These are phyloP conservation scores for Hortaea werneckii DNA, from an alignment of 2,329 filamentous ascomycete species.

Conservation along the genomic window DNA sequence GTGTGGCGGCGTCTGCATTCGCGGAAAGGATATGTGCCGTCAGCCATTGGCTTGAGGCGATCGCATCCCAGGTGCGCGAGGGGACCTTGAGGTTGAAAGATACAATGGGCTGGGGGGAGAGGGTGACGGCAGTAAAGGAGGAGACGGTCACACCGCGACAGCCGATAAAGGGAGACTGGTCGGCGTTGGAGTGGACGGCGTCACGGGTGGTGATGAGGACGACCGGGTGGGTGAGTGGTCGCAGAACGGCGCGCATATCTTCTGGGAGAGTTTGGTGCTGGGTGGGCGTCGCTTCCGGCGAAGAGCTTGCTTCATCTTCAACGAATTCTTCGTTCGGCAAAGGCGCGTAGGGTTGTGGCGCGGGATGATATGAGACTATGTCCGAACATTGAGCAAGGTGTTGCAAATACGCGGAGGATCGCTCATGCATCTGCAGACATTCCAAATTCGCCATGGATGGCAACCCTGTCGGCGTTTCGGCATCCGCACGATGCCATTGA, in stretches of 20 bases:
- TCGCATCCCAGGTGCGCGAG: slow-evolving; percentile 46
- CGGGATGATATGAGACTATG: no score
- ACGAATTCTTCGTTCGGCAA: no score
- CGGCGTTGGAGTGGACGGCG: background rate
- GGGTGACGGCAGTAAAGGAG: slow-evolving; percentile 49
- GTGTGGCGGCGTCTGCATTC: slow-evolving; percentile 18
- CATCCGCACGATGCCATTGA: no score
- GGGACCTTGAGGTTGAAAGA: slow-evolving; percentile 52
- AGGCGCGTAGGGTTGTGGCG: no score
- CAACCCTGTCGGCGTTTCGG: no score
- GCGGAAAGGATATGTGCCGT: slow-evolving; percentile 41
- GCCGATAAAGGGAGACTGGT: background rate
- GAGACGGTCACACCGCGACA: slow-evolving; percentile 49
- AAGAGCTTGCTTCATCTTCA: no score
- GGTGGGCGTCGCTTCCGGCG: background rate
- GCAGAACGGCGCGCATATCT: slow-evolving; percentile 21
- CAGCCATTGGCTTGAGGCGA: slow-evolving; percentile 34
- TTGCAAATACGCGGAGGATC: no score
- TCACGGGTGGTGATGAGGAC: slow-evolving; percentile 41
- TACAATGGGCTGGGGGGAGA: slow-evolving; percentile 45
- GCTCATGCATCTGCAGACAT: no score
- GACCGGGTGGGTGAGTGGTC: slow-evolving; percentile 46
- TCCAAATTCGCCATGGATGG: no score
- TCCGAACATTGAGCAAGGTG: no score
- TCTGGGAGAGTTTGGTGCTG: background rate